Evolutionary conservation across 441 rosid species (phyloP).

Genomic region (Mallotus japonicus): DNA sequence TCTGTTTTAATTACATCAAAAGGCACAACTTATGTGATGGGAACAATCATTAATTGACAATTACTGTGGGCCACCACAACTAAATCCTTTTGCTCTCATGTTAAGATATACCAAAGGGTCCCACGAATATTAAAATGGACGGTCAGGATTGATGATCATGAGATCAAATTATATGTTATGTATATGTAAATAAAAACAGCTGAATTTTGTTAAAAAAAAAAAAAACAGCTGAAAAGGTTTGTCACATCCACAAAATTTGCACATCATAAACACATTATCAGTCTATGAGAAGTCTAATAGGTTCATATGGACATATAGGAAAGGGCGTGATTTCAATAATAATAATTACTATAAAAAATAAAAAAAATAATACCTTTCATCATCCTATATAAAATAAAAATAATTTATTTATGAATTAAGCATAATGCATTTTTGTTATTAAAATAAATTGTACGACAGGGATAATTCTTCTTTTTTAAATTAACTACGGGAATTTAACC

Average conservation of each 20-base stretch:
- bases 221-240: neutral
- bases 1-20: conserved; percentile 6
- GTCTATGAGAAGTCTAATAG: neutral
- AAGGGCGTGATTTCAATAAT: neutral
- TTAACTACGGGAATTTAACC: too few species aligned
- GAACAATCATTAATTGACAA: conserved; percentile 18
- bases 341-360: neutral
- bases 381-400: neutral
- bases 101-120: too few species aligned
- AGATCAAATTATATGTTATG: too few species aligned
- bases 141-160: neutral
- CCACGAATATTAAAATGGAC: neutral
- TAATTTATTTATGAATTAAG: neutral
- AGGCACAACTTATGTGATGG: neutral
- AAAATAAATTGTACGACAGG: too few species aligned
- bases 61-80: conserved; percentile 1
- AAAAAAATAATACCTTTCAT: neutral
- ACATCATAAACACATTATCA: neutral
- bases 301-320: too few species aligned
- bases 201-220: too few species aligned
- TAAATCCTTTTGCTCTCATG: neutral
- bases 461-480: too few species aligned
- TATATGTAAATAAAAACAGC: too few species aligned
- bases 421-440: too few species aligned
- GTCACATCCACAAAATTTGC: neutral